phyloP scores from a whole-genome alignment of 2,329 filamentous ascomycete genomes.

The Colletotrichum sojae region DNA sequence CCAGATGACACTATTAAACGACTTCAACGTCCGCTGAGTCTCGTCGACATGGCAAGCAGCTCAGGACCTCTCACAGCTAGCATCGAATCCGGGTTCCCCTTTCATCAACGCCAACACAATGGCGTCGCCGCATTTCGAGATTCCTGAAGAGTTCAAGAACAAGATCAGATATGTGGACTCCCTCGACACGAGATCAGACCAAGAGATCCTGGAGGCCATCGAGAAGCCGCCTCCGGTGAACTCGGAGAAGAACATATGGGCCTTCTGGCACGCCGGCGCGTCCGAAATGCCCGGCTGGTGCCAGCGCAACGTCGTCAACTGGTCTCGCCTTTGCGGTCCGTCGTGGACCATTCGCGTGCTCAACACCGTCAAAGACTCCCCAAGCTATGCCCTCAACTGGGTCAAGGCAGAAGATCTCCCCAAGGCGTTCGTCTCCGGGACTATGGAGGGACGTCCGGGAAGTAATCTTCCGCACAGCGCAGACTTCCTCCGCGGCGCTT shows the following conservation, averaged over 20 bases:
- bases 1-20: too few relatives aligned
- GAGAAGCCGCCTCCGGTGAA: conserved; percentile 48
- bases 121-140: conserved; percentile 12
- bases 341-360: conserved; percentile 59
- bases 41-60: not conserved
- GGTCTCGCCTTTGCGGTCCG: conserved; percentile 55
- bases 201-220: conserved; percentile 49
- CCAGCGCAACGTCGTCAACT: conserved; percentile 56
- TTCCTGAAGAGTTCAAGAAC: conserved; percentile 15
- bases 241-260: conserved; percentile 61
- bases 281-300: conserved; percentile 54
- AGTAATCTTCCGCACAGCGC: conserved; percentile 54
- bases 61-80: not conserved
- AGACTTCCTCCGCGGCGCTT: conserved; percentile 59
- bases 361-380: conserved; percentile 52
- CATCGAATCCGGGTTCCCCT: not conserved
- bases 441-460: conserved; percentile 56
- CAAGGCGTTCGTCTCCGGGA: conserved; percentile 48
- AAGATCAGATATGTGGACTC: conserved; percentile 17
- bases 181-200: conserved; percentile 43
- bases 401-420: conserved; percentile 43
- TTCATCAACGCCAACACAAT: not conserved
- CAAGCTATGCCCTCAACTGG: conserved; percentile 55
- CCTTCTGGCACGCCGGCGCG: conserved; percentile 59
- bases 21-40: too few relatives aligned